These are phyloP conservation scores for Pseudonitzschia multiseries DNA, from an alignment of 108 stramenopile genomes.

Conservation along the genomic window DNA sequence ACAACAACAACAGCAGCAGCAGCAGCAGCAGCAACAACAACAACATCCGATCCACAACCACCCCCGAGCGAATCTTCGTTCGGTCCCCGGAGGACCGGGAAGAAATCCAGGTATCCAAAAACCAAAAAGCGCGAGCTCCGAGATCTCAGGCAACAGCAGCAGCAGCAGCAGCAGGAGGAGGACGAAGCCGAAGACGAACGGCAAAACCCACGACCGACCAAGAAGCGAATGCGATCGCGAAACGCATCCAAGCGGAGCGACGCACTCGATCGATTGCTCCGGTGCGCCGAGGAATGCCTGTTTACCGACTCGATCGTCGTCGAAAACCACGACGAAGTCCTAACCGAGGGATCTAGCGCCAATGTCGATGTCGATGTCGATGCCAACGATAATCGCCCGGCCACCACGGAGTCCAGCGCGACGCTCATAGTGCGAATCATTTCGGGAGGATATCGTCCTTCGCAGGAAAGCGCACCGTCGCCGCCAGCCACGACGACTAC, in stretches of 20 bases:
- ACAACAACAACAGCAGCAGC: too few relatives aligned
- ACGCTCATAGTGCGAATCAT: background rate
- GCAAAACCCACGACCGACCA: background rate
- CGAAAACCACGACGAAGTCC: background rate
- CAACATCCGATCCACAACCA: too few relatives aligned
- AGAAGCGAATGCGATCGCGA: constrained; percentile 3
- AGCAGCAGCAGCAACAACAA: too few relatives aligned
- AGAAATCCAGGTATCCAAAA: constrained; percentile 14
- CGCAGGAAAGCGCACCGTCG: background rate
- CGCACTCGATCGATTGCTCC: background rate
- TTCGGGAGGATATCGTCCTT: constrained; percentile 1
- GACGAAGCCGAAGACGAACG: constrained; percentile 5
- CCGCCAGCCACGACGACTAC: too few relatives aligned
- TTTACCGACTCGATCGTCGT: background rate
- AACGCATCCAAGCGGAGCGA: background rate
- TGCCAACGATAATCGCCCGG: background rate
- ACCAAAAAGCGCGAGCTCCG: constrained; percentile 11
- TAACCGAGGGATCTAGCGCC: background rate
- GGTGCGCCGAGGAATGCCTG: background rate
- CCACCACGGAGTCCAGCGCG: background rate
- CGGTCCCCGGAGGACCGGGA: constrained; percentile 11
- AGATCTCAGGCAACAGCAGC: background rate
- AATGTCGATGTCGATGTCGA: background rate
- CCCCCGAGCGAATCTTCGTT: too few relatives aligned
- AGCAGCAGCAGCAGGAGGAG: background rate